Evolutionary conservation across 1,284 basidiomycete genomes (phyloP), one percentile per base, ranked within the genome.

Genomic region (Ceratobasidium sp.): DNA sequence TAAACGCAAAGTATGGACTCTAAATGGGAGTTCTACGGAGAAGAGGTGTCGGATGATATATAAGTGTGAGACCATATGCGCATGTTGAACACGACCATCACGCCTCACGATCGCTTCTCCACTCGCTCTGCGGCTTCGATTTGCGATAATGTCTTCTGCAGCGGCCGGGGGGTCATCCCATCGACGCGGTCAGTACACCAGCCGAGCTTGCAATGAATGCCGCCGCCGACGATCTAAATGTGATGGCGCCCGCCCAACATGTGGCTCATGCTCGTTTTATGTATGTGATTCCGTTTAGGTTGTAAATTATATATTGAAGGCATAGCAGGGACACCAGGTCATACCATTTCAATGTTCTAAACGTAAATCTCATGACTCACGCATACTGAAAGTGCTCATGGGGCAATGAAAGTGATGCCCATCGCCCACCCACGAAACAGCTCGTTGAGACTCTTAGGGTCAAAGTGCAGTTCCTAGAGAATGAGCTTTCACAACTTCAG

Each of bases 311-410:
- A 28, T 53, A 8, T 30, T 64, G 36, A 26, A 14, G 14, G 36
- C 10, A 4, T 58, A 48, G 16, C 41, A 69, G 65, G 65, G 65
- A 46, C 52, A 46, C 28, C 34, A 69, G 65, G 65, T 69, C 30
- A 41, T 26, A 18, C 6, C 43, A 1, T 14, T 60, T 8, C 36
- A 21, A 1, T 60, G 9, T 16, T 16, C 18, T 41, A n/a, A 10
- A 45, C n/a, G 4, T 21, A 45, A 16, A 26, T 43, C 3, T 45
- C 30, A 26, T 21, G 30, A 23, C 28, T 57, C 18, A 64, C 32
- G 0, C 12, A 36, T 36, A 8, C 16, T 32, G 39, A 21, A 34
- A 62, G 61, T 64, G 61, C 45, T 32, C 45, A 3, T 64, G 61
- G 61, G 34, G 61, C 14, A 16, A 18, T 6, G 61, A 64, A 16